Base-by-base conservation (phyloP, 2,329 filamentous ascomycete species). In the Sclerotinia spermophila region DNA sequence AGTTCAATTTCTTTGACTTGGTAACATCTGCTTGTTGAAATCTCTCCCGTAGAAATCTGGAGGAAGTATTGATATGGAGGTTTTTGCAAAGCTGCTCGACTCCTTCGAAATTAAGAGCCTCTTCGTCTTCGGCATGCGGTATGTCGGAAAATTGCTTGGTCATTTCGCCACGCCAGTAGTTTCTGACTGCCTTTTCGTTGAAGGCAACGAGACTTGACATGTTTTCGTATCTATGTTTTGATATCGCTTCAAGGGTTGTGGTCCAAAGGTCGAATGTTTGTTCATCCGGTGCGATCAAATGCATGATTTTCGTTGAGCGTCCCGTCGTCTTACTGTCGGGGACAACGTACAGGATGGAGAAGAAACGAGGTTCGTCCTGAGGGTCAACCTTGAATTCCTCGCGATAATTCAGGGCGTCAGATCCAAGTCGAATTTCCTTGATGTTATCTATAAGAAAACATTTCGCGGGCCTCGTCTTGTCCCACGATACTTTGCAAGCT, bases 401-500 rank as follows among this genome's bases (percentile, higher is more conserved):
- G 56, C 93, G 91, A 79, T 97, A 97, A 79, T 97, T 95, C 71
- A 92, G 89, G 27, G 95, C 93, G 79, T 98, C 93, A 19, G 87
- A 87, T 27, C 93, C 94, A 45, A 90, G 89, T 73, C 94, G 90
- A 62, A 98, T 94, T 78, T 97, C 94, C 77, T 92, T 91, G 77
- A 99, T 95, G 79, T 98, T 94, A 77, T 99, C 96, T 73, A 99
- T 92, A 80, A 97, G 96, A 74, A 99, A 91, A 68, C 89, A 89
- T 80, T 97, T 98, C 35, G 89, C 87, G 1, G 92, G 90, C 48
- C 92, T 89, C 13, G 86, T 88, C 61, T 89, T 87, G 80, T 97
- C 92, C 95, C 95, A 98, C 38, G 87, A 91, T 35, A 99, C 92
- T 80, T 94, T 96, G 72, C 92, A 94, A 2, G 91, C 87, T 77